These are phyloP conservation scores for Exophiala sp. DNA, from an alignment of 2,329 filamentous ascomycete species.

Conservation along the genomic window DNA sequence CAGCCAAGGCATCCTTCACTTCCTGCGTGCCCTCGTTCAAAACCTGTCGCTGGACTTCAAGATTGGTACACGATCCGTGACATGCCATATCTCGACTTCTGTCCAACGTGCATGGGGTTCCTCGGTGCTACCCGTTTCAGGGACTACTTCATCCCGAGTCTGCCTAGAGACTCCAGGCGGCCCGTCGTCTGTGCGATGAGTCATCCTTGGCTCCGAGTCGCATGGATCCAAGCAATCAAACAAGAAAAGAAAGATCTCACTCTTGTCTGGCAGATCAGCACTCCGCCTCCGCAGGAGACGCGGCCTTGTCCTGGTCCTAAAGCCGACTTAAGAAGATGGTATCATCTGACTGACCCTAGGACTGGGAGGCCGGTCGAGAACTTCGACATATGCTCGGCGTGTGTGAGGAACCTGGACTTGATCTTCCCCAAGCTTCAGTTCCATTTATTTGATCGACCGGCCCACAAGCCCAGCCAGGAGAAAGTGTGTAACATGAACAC, in stretches of 20 bases:
- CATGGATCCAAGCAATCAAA: slow-evolving; percentile 73
- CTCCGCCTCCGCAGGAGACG: slow-evolving; percentile 53
- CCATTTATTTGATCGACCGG: slow-evolving; percentile 23
- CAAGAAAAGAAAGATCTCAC: slow-evolving; percentile 60
- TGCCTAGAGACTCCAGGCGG: slow-evolving; percentile 51
- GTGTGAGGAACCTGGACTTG: slow-evolving; percentile 64
- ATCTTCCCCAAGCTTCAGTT: slow-evolving; percentile 63
- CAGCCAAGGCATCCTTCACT: slow-evolving; percentile 33
- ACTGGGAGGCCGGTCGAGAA: slow-evolving; percentile 58
- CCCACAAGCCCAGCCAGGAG: slow-evolving; percentile 39
- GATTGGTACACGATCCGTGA: slow-evolving; percentile 77
- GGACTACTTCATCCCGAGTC: slow-evolving; percentile 58
- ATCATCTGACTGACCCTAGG: slow-evolving; percentile 64
- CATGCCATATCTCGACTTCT: slow-evolving; percentile 69
- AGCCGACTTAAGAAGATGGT: slow-evolving; percentile 61
- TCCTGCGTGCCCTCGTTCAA: slow-evolving; percentile 63
- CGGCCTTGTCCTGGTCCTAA: slow-evolving; percentile 54
- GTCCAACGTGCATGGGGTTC: slow-evolving; percentile 68
- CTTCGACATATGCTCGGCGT: slow-evolving; percentile 70
- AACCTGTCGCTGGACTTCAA: slow-evolving; percentile 56
- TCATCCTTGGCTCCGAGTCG: slow-evolving; percentile 73
- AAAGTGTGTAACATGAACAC: slow-evolving; percentile 66
- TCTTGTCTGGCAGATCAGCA: slow-evolving; percentile 60
- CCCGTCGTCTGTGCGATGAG: slow-evolving; percentile 73
- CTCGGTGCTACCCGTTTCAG: slow-evolving; percentile 67